A percentile compares a stretch with the other conserved stretches of the same genome.
Conservation (phyloP, 2,329 filamentous ascomycete genomes). For the Aspergillus terreus region DNA sequence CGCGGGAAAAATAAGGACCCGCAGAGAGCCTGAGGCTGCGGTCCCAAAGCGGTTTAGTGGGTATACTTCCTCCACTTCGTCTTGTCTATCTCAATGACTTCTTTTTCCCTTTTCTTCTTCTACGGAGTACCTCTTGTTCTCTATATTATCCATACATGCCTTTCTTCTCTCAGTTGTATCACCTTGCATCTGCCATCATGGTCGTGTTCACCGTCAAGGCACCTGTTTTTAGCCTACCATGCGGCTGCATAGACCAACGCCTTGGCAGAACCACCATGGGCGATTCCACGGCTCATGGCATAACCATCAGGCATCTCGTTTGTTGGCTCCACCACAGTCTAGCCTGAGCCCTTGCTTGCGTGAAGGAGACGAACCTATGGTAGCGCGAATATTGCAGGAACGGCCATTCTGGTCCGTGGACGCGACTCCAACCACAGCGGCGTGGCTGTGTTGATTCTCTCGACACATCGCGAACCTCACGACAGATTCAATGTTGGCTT, state of each 20-base stretch:
- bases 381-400: slow-evolving; percentile 2
- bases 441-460: too few species aligned
- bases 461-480: too few species aligned
- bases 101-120: background rate
- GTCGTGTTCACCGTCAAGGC: background rate
- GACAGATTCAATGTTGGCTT: background rate
- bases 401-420: background rate
- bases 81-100: background rate
- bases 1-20: background rate
- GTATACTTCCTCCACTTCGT: background rate
- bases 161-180: background rate
- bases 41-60: background rate
- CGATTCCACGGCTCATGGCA: background rate
- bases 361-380: background rate
- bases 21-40: background rate
- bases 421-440: too few species aligned
- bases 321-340: background rate
- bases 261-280: background rate
- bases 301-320: background rate
- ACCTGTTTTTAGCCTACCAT: background rate
- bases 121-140: background rate
- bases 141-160: too few species aligned
- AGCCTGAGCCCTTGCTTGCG: background rate
- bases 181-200: background rate
- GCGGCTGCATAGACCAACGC: background rate